Conservation (phyloP, 495 filamentous ascomycete genomes). For the Sporormia fimetaria region DNA sequence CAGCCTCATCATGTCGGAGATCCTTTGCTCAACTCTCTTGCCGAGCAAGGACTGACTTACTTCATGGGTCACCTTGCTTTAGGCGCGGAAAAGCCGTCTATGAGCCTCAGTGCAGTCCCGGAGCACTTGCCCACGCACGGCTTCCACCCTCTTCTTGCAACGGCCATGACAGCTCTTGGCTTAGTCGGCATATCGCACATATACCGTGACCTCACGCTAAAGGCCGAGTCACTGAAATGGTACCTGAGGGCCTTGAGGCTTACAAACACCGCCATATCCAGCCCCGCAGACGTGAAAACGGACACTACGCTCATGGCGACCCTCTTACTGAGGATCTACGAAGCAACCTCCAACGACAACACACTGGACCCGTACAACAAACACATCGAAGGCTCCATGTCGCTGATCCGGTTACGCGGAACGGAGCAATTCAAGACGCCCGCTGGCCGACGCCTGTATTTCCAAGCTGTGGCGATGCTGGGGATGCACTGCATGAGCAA, state of each 20-base stretch:
- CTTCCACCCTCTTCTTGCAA: constrained; percentile 19
- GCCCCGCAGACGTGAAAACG: constrained; percentile 44
- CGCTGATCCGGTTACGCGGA: constrained; percentile 47
- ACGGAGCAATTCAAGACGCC: constrained; percentile 43
- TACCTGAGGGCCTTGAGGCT: constrained; percentile 40
- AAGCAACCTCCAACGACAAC: constrained; percentile 11
- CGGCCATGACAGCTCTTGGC: constrained; percentile 37
- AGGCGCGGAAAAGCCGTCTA: constrained; percentile 11
- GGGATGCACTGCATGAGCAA: constrained; percentile 12
- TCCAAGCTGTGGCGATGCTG: constrained; percentile 29
- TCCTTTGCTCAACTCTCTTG: constrained; percentile 6
- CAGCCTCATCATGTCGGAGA: not conserved
- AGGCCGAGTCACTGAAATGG: constrained; percentile 35
- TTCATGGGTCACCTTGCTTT: constrained; percentile 16
- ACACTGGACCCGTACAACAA: constrained; percentile 39
- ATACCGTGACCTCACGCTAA: constrained; percentile 30
- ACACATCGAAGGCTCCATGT: constrained; percentile 49
- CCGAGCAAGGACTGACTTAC: constrained; percentile 13
- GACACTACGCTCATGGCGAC: constrained; percentile 53
- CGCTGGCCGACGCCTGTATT: constrained; percentile 46
- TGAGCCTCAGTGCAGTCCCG: constrained; percentile 1
- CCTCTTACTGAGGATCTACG: constrained; percentile 47
- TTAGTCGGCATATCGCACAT: constrained; percentile 42
- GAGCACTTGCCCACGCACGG: constrained; percentile 9
- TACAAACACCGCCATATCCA: constrained; percentile 44